Percentiles rank a stretch among this genome's conserved stretches.
Evolutionary conservation across 305 asterid genomes (phyloP).

Genomic region (Rubia occidens): DNA sequence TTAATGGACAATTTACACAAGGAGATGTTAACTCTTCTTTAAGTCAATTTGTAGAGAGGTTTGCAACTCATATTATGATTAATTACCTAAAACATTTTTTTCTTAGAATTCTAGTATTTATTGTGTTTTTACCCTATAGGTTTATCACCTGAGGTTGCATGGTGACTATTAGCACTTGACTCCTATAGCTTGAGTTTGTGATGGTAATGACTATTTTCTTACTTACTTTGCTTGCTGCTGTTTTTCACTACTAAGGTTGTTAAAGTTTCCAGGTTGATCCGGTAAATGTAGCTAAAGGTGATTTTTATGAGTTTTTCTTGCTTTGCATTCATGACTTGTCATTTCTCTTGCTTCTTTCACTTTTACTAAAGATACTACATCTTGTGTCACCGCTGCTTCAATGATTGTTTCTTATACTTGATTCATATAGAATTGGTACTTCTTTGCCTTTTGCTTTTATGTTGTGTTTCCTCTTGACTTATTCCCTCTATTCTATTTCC

Average conservation of each 20-base stretch:
- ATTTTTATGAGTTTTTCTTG: not conserved
- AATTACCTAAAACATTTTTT: not conserved
- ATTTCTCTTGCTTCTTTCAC: too few species aligned
- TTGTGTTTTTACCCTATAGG: constrained; percentile 43
- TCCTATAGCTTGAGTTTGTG: constrained; percentile 90
- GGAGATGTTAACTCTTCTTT: constrained; percentile 86
- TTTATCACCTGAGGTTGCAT: constrained; percentile 83
- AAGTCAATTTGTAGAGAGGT: constrained; percentile 93
- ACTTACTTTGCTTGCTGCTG: too few species aligned
- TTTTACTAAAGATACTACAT: too few species aligned
- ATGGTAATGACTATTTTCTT: constrained; percentile 52
- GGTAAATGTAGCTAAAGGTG: not conserved
- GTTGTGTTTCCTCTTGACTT: not conserved
- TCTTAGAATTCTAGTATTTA: constrained; percentile 13
- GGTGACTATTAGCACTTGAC: constrained; percentile 92
- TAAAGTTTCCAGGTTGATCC: too few species aligned
- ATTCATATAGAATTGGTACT: too few species aligned
- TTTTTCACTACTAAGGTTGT: too few species aligned
- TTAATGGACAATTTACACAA: constrained; percentile 56
- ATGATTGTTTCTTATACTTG: too few species aligned
- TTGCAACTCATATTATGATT: constrained; percentile 22
- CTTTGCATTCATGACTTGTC: too few species aligned
- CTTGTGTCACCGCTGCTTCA: too few species aligned
- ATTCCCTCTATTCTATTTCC: not conserved
- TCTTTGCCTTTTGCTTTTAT: not conserved